Conservation (phyloP, 768 basidiomycete genomes). For the Fistulinella prunicolor region DNA sequence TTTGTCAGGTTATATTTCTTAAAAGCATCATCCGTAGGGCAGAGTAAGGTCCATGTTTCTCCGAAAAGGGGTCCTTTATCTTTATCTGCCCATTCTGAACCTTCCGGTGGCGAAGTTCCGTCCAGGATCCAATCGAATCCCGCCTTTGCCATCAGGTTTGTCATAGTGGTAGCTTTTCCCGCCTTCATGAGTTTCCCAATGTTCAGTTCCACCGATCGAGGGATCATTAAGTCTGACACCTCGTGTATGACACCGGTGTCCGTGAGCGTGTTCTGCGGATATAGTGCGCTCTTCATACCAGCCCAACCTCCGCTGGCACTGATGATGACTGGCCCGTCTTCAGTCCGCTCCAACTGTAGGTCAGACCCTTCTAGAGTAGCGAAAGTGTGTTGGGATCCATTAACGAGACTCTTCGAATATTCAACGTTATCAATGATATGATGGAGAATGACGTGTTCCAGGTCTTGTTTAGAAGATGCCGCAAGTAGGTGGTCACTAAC, state of each 20-base stretch:
- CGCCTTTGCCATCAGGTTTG: conserved; percentile 74
- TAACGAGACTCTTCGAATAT: conserved; percentile 60
- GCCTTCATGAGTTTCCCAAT: conserved; percentile 89
- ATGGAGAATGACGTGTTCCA: conserved; percentile 83
- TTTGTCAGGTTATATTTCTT: conserved; percentile 78
- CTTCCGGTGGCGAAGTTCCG: conserved; percentile 74
- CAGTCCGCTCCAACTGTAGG: conserved; percentile 64
- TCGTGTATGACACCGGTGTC: conserved; percentile 90
- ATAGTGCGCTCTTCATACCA: conserved; percentile 59
- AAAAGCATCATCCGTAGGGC: conserved; percentile 92
- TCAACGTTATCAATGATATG: conserved; percentile 76
- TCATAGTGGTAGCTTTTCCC: conserved; percentile 87
- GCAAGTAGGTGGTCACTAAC: conserved; percentile 85
- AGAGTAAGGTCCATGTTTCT: conserved; percentile 82
- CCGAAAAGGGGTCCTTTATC: conserved; percentile 44
- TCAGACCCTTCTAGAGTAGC: conserved; percentile 84
- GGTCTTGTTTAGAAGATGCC: conserved; percentile 71
- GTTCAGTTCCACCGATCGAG: conserved; percentile 81
- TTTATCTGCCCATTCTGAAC: conserved; percentile 58
- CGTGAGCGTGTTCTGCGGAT: conserved; percentile 70
- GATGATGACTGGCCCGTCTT: conserved; percentile 45
- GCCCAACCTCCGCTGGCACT: conserved; percentile 78
- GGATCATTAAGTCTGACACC: conserved; percentile 80
- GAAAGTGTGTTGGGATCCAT: conserved; percentile 70
- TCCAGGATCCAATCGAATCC: conserved; percentile 91